Evolutionary conservation across 345 rosid species (phyloP).

Genomic region (Salix koriyanagi): DNA sequence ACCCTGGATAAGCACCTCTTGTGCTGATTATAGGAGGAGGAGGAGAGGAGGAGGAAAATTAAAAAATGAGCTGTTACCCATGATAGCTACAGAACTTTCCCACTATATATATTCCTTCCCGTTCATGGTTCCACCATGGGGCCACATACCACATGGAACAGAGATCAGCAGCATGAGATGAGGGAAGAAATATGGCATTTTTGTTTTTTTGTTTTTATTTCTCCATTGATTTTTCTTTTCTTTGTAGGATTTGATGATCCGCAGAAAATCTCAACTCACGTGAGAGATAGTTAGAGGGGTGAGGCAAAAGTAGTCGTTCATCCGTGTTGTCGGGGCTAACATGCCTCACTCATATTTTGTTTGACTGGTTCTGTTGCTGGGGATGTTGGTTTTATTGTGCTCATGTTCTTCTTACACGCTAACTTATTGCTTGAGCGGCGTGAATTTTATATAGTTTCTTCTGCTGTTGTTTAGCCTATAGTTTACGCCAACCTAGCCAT

Average conservation of each 20-base stretch:
- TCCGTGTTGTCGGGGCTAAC: not conserved
- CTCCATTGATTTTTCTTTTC: not conserved
- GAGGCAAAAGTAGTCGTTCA: not conserved
- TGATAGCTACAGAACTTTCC: slow-evolving; percentile 19
- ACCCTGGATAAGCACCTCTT: not conserved
- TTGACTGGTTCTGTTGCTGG: slow-evolving; percentile 5
- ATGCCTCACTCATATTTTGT: not conserved
- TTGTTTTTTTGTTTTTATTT: not conserved
- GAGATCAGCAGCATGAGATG: not conserved
- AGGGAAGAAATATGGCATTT: not conserved
- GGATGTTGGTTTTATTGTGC: slow-evolving; percentile 7
- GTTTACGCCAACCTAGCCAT: not conserved
- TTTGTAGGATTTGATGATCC: not conserved
- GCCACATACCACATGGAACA: slow-evolving; percentile 14
- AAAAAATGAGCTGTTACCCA: slow-evolving; percentile 37
- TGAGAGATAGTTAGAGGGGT: slow-evolving; percentile 6
- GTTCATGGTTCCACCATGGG: not conserved
- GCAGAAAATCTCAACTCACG: slow-evolving; percentile 5
- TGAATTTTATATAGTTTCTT: too few relatives aligned
- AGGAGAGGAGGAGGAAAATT: not conserved
- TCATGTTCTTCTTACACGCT: slow-evolving; percentile 8
- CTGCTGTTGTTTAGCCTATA: not conserved
- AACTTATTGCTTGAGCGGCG: slow-evolving; percentile 8
- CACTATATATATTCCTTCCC: not conserved
- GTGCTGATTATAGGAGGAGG: not conserved